Evolutionary conservation across 192 early-diverging fungal species (phyloP), one percentile per base, ranked within the genome.

Genomic region (Podila minutissima): DNA sequence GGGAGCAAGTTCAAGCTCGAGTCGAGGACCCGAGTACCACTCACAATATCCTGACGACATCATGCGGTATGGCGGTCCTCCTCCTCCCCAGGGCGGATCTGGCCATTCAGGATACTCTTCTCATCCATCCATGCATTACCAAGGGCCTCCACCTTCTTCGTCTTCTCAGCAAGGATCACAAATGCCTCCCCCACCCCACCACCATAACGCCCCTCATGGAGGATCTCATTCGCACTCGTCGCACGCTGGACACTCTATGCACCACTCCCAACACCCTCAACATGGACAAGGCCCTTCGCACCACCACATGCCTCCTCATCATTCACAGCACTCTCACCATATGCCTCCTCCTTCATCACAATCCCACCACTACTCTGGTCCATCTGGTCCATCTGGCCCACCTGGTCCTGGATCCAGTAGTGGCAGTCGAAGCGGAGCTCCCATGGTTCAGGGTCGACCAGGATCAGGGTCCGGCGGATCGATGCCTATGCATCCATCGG

Each of bases 221-320:
- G 77, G 71, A 60, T 67, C 71, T 37, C 69, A 72, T 22, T 72
- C 76, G 8, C 77, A 81, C 35, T 4, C 26, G 1, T 69, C 77
- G 22, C 77, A 73, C 28, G 58, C 71, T 41, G 51, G 69, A n/a
- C 75, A 79, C 22, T 61, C 77, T 5, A 35, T 73, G 46, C 77
- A 81, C 61, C 77, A 81, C n/a, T 53, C 77, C 28, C 77, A 72
- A 4, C 77, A 81, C 31, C 48, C 62, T 33, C 66, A 63, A 35
- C 77, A 81, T 49, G 32, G 53, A 24, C 75, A 78, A 22, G 75
- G 77, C n/a, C 77, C 77, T 19, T 61, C 77, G 22, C 77, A 81
- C 41, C 77, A 81, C 26, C 77, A 81, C 38, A 73, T 81, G 67
- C 77, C 38, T 28, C 71, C 67, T 28, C 77, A 81, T n/a, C 58